Conservation (phyloP, 2,329 filamentous ascomycete genomes). For the Fusarium tjaetaba region DNA sequence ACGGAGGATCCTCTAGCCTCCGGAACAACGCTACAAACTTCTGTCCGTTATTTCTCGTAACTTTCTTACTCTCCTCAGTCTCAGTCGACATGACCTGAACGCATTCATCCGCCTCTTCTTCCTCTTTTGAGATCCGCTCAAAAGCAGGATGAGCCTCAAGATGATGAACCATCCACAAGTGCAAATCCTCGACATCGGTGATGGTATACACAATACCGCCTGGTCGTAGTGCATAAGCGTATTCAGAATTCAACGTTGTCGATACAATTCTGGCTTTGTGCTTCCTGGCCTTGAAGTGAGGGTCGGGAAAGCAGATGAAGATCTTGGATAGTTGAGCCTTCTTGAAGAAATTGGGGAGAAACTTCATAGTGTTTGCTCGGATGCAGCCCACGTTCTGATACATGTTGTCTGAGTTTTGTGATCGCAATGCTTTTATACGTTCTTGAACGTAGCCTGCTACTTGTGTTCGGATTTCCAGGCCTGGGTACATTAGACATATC, state of each 20-base stretch:
- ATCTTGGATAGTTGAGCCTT: conserved; percentile 85
- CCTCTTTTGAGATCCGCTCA: conserved; percentile 75
- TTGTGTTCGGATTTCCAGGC: conserved; percentile 90
- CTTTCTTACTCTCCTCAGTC: conserved; percentile 98
- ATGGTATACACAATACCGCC: conserved; percentile 95
- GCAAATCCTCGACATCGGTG: conserved; percentile 94
- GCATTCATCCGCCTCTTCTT: conserved; percentile 75
- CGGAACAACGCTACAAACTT: conserved; percentile 93
- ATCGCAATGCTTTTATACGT: conserved; percentile 82
- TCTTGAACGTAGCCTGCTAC: conserved; percentile 93
- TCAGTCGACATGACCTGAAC: conserved; percentile 80
- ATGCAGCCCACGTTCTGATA: conserved; percentile 92
- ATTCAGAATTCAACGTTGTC: conserved; percentile 87
- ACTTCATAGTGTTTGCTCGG: conserved; percentile 98
- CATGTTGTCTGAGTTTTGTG: conserved; percentile 64
- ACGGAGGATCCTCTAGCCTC: conserved; percentile 80
- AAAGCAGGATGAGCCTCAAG: conserved; percentile 83
- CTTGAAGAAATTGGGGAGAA: conserved; percentile 96
- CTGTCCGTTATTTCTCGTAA: conserved; percentile 85
- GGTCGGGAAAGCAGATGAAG: conserved; percentile 98
- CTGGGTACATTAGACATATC: conserved; percentile 53
- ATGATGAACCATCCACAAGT: conserved; percentile 92
- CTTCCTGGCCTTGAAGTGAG: conserved; percentile 97
- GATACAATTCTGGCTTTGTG: conserved; percentile 97
- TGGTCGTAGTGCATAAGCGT: conserved; percentile 85